Base-by-base conservation (phyloP, 768 basidiomycete genomes). In the Jaapia argillacea region DNA sequence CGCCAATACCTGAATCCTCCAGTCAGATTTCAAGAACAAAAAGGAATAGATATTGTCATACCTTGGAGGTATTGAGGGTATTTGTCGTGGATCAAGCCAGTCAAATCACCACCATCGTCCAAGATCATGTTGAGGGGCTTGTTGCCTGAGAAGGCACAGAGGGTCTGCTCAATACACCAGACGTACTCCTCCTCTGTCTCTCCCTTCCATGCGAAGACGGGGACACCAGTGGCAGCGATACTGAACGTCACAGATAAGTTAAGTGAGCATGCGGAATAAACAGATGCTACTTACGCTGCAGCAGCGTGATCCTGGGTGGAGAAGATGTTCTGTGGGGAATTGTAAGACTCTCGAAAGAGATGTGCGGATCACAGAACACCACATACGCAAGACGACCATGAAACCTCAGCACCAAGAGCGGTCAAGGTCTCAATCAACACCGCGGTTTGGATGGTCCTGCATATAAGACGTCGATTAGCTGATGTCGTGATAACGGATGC, bases 301-400 rank as follows among this genome's bases (percentile, higher is more conserved):
- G 96, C 96, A 43, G 96, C 96, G 68, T 99, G 96, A 64, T 99
- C 96, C 68, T 99, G 96, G 41, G 96, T 99, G 40, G 96, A 98
- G 72, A 94, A 99, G 63, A 99, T 99, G 72, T 99, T 96, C 89
- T 91, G 48, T 14, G 27, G 40, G 41, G 26, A 18, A 40, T 25
- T 6, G 4, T 27, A 12, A n/a, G 21, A 13, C 18, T 14, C 20
- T 24, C 24, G 36, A 16, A 16, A 24, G 20, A 26, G 36, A 36
- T 7, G 2, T 39, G 43, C 36, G 6, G n/a, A n/a, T n/a, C n/a
- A n/a, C n/a, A n/a, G n/a, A n/a, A n/a, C n/a, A n/a, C 48, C 26
- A 72, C 85, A 36, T 63, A 90, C 88, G 66, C 92, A 96, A 53
- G 92, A 97, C 21, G 96, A 98, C 96, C 96, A 99, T 53, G 94